Evolutionary conservation across 768 basidiomycete genomes (phyloP), one percentile per base, ranked within the genome.

Genomic region (Naganishia kalamii): DNA sequence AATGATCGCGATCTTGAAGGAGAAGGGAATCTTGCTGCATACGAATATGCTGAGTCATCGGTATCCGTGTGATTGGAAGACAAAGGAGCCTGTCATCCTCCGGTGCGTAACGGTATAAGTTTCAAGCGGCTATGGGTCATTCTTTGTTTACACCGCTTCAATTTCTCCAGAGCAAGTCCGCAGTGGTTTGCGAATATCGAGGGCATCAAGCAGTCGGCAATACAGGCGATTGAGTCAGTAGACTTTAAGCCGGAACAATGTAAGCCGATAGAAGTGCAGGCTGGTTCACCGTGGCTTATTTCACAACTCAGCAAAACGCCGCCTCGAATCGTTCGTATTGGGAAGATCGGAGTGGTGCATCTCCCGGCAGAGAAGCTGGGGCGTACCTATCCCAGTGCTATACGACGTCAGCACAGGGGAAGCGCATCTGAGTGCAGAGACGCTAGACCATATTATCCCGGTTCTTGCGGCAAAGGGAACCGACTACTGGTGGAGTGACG

Each of bases 291-390:
- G 2, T 10, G 19, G 37, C 69, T 65, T 30, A 71, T 25, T 30
- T 25, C 25, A 41, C 30, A 37, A 12, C 29, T 3, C 68, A 96
- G 93, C 92, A 2, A 86, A 87, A 10, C 88, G 87, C 49, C 87
- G 92, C n/a, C 85, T 99, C 11, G 87, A 90, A 69, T 82, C 92
- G 0, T 94, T 91, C 76, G 82, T 97, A 59, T 84, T 81, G 1
- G 88, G 87, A 0, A 89, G 94, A 12, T 91, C 92, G 0, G 94
- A 99, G 79, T 99, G 94, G 94, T 99, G 94, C 73, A 97, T 99
- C 63, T 98, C 94, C 43, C 87, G 94, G 6, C 94, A 99, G 74
- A 87, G 94, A 32, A 88, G 89, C 21, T 99, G 94, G 94, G 94
- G 94, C 21, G 90, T 96, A 0, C 94, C 94, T 4, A 97, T 99